Evolutionary conservation across 345 rosid species (phyloP).

Genomic region (Eucalyptus curtisii): DNA sequence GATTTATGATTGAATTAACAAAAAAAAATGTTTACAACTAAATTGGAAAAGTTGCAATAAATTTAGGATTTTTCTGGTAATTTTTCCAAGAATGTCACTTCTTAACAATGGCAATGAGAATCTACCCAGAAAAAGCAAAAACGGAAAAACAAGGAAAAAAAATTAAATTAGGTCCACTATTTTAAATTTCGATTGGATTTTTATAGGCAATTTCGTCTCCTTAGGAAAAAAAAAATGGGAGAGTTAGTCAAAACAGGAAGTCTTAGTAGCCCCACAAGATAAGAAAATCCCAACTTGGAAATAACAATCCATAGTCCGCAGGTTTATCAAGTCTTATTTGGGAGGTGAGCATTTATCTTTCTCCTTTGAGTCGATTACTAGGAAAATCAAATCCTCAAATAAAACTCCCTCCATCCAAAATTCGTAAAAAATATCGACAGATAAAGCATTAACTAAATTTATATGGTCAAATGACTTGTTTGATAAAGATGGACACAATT

Average conservation of each 20-base stretch:
- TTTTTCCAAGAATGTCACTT: not conserved
- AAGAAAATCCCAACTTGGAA: not conserved
- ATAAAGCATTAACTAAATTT: not conserved
- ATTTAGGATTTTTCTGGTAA: no score
- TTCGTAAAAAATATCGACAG: not conserved
- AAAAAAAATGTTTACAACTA: no score
- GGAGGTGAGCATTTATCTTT: not conserved
- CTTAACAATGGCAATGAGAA: not conserved
- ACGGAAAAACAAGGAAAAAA: not conserved
- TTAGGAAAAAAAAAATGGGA: not conserved
- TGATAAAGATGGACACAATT: not conserved
- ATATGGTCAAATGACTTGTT: not conserved
- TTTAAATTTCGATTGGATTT: not conserved
- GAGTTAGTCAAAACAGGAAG: not conserved
- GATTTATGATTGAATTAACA: no score
- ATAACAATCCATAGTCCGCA: not conserved
- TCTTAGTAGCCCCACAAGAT: not conserved
- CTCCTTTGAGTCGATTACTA: not conserved
- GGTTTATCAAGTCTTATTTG: not conserved
- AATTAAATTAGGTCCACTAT: not conserved
- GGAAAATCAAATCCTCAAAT: not conserved
- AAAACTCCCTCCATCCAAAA: not conserved
- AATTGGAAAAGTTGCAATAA: no score
- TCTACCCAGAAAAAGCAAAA: not conserved
- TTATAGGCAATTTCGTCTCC: not conserved